Evolutionary conservation across 768 basidiomycete genomes (phyloP).

Genomic region (Psilocybe subaeruginosa): DNA sequence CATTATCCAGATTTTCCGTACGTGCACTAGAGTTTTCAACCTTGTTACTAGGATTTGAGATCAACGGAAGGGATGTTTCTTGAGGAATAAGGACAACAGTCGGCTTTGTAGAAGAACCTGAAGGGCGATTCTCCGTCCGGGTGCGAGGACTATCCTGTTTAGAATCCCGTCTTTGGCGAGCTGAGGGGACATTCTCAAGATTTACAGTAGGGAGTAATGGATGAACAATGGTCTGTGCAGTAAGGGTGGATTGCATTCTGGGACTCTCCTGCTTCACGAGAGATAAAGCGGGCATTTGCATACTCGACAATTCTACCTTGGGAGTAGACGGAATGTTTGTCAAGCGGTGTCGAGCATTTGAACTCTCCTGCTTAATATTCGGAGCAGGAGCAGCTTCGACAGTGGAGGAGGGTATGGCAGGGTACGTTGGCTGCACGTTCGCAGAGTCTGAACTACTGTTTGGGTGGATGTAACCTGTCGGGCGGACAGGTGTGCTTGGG

Average conservation of each 20-base stretch:
- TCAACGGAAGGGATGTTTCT: not conserved
- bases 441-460: not conserved
- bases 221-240: not conserved
- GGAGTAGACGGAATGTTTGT: not conserved
- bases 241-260: not conserved
- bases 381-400: not conserved
- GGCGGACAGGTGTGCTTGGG: not conserved
- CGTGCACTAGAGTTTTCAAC: not conserved
- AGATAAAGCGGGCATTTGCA: not conserved
- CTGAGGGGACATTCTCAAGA: not conserved
- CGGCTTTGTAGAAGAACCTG: not conserved
- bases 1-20: not conserved
- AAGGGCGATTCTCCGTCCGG: not conserved
- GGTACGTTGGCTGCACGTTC: not conserved
- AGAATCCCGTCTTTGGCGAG: not conserved
- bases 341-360: not conserved
- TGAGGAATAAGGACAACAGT: not conserved
- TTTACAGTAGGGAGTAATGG: not conserved
- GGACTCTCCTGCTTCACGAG: slow-evolving; percentile 5
- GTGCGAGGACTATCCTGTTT: slow-evolving; percentile 4
- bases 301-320: not conserved
- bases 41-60: not conserved
- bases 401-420: not conserved
- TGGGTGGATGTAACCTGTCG: not conserved
- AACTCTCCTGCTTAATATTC: not conserved